These are phyloP conservation scores for Populus hybrid DNA, from an alignment of 441 rosid genomes.

Conservation along the genomic window DNA sequence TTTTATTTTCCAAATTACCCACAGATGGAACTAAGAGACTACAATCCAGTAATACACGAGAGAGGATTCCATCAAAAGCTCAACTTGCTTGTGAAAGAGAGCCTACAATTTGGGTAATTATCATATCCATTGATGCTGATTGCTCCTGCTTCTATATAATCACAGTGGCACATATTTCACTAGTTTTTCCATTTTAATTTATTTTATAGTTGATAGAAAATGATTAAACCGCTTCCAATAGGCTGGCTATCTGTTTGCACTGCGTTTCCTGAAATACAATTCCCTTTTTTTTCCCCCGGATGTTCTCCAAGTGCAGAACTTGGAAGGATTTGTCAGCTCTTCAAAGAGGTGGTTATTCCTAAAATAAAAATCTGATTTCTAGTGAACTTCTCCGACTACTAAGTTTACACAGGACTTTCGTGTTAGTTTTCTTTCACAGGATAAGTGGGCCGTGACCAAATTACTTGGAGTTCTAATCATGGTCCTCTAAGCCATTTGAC, in stretches of 20 bases:
- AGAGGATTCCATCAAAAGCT: conserved; percentile 86
- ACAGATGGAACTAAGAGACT: conserved; percentile 72
- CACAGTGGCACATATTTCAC: background rate
- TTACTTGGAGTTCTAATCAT: background rate
- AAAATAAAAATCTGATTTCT: background rate
- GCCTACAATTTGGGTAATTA: conserved; percentile 73
- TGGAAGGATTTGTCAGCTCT: background rate
- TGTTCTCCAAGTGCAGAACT: no score
- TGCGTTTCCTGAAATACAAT: no score
- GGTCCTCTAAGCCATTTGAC: background rate
- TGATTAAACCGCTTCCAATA: background rate
- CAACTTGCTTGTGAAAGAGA: conserved; percentile 62
- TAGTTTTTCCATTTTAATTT: background rate
- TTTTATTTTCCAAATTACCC: conserved; percentile 13
- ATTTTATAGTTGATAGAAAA: background rate
- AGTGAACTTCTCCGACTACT: background rate
- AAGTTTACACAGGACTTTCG: background rate
- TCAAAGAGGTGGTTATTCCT: background rate
- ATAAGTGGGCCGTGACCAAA: background rate
- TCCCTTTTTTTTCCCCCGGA: no score
- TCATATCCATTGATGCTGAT: conserved; percentile 15
- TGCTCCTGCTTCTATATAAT: conserved; percentile 3
- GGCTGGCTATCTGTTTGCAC: no score
- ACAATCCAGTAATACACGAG: conserved; percentile 66
- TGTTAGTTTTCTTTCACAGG: background rate